Evolutionary conservation across 177 flowering plant species (phyloP).

Genomic region (Tripterygium wilfordii): DNA sequence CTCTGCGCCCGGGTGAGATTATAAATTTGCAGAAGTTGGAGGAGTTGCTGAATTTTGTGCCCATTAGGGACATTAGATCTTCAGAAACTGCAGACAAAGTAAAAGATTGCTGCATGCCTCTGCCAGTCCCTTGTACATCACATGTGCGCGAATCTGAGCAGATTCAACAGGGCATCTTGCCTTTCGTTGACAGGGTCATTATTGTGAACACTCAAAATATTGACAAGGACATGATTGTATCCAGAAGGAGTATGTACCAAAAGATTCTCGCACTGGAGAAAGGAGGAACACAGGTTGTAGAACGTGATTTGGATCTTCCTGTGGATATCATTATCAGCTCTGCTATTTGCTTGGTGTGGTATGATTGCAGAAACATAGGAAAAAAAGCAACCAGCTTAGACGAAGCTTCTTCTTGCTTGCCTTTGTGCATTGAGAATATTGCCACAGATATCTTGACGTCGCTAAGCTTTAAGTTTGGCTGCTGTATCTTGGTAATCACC

Average conservation of each 20-base stretch:
- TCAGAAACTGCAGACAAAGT: slow-evolving; percentile 14
- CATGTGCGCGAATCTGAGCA: slow-evolving; percentile 15
- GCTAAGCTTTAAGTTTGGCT: slow-evolving; percentile 75
- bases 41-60: slow-evolving; percentile 32
- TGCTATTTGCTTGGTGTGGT: slow-evolving; percentile 74
- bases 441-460: slow-evolving; percentile 70
- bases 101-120: slow-evolving; percentile 21
- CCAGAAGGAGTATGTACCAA: slow-evolving; percentile 85
- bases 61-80: slow-evolving; percentile 26
- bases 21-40: slow-evolving; percentile 25
- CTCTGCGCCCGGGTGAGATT: slow-evolving; percentile 12
- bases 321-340: slow-evolving; percentile 77
- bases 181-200: slow-evolving; percentile 40
- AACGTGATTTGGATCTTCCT: slow-evolving; percentile 76
- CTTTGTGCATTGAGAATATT: slow-evolving; percentile 63
- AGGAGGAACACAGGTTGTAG: slow-evolving; percentile 76
- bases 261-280: slow-evolving; percentile 81
- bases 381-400: slow-evolving; percentile 35
- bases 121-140: slow-evolving; percentile 17
- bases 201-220: slow-evolving; percentile 69
- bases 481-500: slow-evolving; percentile 77
- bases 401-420: slow-evolving; percentile 54
- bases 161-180: slow-evolving; percentile 15
- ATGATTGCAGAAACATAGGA: slow-evolving; percentile 60
- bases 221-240: slow-evolving; percentile 77